A percentile compares a stretch with the other conserved stretches of the same genome.
Evolutionary conservation across 345 rosid genomes (phyloP).

Genomic region (Pistacia vera): DNA sequence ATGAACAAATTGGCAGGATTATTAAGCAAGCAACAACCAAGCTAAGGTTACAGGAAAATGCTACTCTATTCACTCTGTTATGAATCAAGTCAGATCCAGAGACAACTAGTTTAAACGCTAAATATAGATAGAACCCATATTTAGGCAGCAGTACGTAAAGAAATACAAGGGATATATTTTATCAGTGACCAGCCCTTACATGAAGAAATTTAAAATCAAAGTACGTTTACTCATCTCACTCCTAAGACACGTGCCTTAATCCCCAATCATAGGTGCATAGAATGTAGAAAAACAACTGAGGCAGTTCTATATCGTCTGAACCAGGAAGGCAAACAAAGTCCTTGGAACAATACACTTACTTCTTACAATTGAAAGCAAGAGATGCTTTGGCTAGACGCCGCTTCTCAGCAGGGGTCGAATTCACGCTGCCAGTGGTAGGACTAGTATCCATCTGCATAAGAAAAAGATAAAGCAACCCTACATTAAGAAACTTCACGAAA

Average conservation of each 20-base stretch:
- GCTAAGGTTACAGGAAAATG: background rate
- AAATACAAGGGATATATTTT: background rate
- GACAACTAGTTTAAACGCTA: background rate
- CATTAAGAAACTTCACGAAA: constrained; percentile 3
- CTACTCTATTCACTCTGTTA: background rate
- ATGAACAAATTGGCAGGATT: background rate
- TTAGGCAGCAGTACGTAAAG: background rate
- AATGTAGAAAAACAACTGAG: background rate
- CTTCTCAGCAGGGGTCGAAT: constrained; percentile 77
- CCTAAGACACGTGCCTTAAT: background rate
- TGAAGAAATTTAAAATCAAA: background rate
- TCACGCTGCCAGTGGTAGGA: constrained; percentile 98
- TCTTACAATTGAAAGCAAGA: constrained; percentile 92
- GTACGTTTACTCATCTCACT: background rate
- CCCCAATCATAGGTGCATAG: background rate
- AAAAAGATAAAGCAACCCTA: constrained; percentile 5
- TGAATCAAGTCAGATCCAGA: background rate
- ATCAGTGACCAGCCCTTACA: background rate
- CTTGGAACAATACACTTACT: constrained; percentile 52
- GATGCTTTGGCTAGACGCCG: constrained; percentile 87
- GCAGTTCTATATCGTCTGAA: background rate
- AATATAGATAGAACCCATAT: background rate
- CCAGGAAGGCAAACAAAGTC: background rate
- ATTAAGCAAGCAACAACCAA: background rate
- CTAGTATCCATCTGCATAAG: constrained; percentile 83